Evolutionary conservation across 2,329 filamentous ascomycete genomes (phyloP).

Genomic region (Xylariales sp.): DNA sequence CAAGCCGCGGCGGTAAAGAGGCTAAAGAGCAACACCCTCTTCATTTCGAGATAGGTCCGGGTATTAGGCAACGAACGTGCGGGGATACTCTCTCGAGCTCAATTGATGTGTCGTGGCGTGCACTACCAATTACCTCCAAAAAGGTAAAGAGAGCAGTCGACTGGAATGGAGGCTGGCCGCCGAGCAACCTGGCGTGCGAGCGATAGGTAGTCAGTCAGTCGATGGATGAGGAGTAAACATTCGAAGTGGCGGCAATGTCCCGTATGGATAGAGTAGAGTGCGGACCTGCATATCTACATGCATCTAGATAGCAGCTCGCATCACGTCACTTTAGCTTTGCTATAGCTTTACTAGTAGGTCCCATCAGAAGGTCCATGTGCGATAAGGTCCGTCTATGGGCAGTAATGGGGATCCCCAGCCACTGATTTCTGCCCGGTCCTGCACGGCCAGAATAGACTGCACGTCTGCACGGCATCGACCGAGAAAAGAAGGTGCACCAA

Average conservation of each 20-base stretch:
- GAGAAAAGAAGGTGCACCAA: constrained; percentile 34
- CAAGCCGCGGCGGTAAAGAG: constrained; percentile 37
- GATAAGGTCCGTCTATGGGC: constrained; percentile 20
- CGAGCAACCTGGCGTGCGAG: not conserved
- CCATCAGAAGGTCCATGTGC: constrained; percentile 13
- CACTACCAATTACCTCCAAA: not conserved
- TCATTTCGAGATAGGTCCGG: constrained; percentile 23
- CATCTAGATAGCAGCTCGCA: constrained; percentile 10
- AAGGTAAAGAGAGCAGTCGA: not conserved
- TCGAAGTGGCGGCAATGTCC: constrained; percentile 3
- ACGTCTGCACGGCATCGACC: constrained; percentile 15
- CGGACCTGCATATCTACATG: constrained; percentile 23
- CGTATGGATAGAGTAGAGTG: constrained; percentile 3
- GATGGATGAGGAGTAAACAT: constrained; percentile 3
- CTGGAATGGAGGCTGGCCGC: constrained; percentile 8
- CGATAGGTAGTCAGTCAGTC: not conserved
- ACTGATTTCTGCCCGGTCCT: no score
- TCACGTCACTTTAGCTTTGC: constrained; percentile 18
- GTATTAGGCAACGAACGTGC: constrained; percentile 10
- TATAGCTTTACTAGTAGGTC: no score
- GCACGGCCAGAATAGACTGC: not conserved
- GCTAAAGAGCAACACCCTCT: constrained; percentile 33
- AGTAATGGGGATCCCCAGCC: no score
- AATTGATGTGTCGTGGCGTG: not conserved
- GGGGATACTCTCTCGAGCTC: constrained; percentile 2